Evolutionary conservation across 495 filamentous ascomycete genomes (phyloP).

Genomic region (Neurospora sp.): DNA sequence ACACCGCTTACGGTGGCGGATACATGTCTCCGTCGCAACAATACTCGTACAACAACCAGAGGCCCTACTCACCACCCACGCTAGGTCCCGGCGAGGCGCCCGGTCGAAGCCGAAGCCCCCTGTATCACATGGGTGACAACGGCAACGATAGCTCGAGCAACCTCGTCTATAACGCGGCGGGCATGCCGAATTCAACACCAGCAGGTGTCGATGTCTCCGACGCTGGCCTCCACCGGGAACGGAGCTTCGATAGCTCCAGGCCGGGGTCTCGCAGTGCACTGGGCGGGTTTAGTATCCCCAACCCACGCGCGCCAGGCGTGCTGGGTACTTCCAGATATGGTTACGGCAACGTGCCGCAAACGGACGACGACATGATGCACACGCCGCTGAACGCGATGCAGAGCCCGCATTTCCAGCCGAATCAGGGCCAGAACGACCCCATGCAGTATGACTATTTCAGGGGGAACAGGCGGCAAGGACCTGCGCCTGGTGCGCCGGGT

Average conservation of each 20-base stretch:
- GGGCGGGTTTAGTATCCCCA: slow-evolving; percentile 6
- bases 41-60: slow-evolving; percentile 6
- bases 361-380: slow-evolving; percentile 26
- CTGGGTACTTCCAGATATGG: slow-evolving; percentile 43
- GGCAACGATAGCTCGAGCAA: slow-evolving; percentile 36
- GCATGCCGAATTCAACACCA: slow-evolving; percentile 28
- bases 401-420: neutral
- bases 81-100: slow-evolving; percentile 7
- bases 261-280: slow-evolving; percentile 1
- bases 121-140: slow-evolving; percentile 33
- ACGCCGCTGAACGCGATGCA: slow-evolving; percentile 11
- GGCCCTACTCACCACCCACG: slow-evolving; percentile 5
- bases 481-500: slow-evolving; percentile 11
- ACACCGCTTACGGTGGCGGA: slow-evolving; percentile 12
- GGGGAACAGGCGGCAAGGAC: slow-evolving; percentile 4
- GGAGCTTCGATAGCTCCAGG: slow-evolving; percentile 18
- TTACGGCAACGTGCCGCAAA: slow-evolving; percentile 42
- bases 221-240: slow-evolving; percentile 20
- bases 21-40: slow-evolving; percentile 11
- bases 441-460: slow-evolving; percentile 29
- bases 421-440: slow-evolving; percentile 10
- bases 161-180: slow-evolving; percentile 31
- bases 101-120: slow-evolving; percentile 22
- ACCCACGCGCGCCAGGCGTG: slow-evolving; percentile 28
- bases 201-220: slow-evolving; percentile 11